These are phyloP conservation scores for Colletotrichum falcatum DNA, from an alignment of 2,329 filamentous ascomycete genomes.

Conservation along the genomic window DNA sequence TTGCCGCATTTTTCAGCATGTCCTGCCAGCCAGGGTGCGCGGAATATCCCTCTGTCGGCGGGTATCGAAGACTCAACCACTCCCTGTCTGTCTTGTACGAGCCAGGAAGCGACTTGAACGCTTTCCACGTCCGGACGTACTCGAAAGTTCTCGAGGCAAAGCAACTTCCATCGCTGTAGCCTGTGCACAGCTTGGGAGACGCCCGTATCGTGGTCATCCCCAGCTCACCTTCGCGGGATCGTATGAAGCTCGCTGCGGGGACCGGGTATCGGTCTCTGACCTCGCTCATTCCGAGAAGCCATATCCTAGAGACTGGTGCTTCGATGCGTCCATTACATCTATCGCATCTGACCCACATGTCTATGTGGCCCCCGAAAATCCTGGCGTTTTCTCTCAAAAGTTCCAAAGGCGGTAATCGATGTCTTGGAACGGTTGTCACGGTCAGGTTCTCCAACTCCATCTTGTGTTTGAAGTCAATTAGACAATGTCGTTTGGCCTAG, in stretches of 20 bases:
- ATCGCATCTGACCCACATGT: neutral
- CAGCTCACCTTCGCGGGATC: neutral
- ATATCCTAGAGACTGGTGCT: neutral
- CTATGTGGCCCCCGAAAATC: neutral
- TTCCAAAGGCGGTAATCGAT: neutral
- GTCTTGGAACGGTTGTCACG: neutral
- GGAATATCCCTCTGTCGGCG: constrained; percentile 1
- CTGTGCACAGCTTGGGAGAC: constrained; percentile 2
- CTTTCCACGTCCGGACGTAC: neutral
- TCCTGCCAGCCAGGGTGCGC: neutral
- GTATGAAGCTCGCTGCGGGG: too few species aligned
- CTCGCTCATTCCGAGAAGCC: neutral
- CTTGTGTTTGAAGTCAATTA: neutral
- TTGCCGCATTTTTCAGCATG: neutral
- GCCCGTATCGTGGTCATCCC: neutral
- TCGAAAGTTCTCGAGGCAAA: neutral
- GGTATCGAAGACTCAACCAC: constrained; percentile 7
- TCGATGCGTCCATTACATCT: neutral
- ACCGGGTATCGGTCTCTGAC: neutral
- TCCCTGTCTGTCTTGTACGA: neutral
- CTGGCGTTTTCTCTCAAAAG: neutral
- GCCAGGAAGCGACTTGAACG: neutral
- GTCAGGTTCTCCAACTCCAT: neutral
- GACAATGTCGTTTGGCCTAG: neutral
- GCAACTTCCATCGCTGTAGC: neutral